Percentiles rank a stretch among this genome's conserved stretches.
phyloP scores from a whole-genome alignment of 2,329 filamentous ascomycete genomes.

The Phialophora tarda region DNA sequence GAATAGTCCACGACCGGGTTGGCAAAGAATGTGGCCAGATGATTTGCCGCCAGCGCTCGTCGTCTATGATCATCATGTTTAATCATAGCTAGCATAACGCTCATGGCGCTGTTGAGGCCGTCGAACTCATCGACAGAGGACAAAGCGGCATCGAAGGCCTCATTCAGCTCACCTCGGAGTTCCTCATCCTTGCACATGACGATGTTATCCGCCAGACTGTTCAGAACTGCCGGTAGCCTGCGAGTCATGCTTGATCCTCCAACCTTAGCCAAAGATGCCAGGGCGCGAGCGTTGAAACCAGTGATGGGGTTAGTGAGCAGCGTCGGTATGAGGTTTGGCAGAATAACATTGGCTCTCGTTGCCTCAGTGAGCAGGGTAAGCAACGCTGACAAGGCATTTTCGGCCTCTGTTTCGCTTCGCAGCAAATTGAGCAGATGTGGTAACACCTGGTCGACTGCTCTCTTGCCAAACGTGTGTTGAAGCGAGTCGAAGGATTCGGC shows the following conservation, averaged over 20 bases:
- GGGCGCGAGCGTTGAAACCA: constrained; percentile 89
- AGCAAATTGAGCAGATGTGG: constrained; percentile 91
- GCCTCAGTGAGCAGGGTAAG: constrained; percentile 93
- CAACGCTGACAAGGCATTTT: constrained; percentile 89
- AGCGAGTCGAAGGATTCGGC: constrained; percentile 96
- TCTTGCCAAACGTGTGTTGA: constrained; percentile 92
- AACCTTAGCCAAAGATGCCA: constrained; percentile 91
- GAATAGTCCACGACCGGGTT: constrained; percentile 85
- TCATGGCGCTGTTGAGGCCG: constrained; percentile 94
- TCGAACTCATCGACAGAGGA: constrained; percentile 95
- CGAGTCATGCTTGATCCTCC: constrained; percentile 90
- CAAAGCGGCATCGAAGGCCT: constrained; percentile 86
- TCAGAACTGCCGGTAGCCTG: constrained; percentile 85
- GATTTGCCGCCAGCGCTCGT: constrained; percentile 76
- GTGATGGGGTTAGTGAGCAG: constrained; percentile 88
- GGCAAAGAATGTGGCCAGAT: constrained; percentile 85
- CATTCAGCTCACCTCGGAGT: constrained; percentile 73
- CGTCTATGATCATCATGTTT: constrained; percentile 92
- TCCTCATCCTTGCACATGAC: constrained; percentile 75
- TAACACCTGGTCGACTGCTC: constrained; percentile 90
- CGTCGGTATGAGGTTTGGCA: constrained; percentile 94
- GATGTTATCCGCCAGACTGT: constrained; percentile 91
- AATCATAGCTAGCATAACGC: constrained; percentile 80
- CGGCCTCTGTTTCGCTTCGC: constrained; percentile 81
- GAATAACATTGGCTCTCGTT: constrained; percentile 91